Evolutionary conservation across 2,329 filamentous ascomycete genomes (phyloP).

Genomic region (Ophiostoma angusticollis): DNA sequence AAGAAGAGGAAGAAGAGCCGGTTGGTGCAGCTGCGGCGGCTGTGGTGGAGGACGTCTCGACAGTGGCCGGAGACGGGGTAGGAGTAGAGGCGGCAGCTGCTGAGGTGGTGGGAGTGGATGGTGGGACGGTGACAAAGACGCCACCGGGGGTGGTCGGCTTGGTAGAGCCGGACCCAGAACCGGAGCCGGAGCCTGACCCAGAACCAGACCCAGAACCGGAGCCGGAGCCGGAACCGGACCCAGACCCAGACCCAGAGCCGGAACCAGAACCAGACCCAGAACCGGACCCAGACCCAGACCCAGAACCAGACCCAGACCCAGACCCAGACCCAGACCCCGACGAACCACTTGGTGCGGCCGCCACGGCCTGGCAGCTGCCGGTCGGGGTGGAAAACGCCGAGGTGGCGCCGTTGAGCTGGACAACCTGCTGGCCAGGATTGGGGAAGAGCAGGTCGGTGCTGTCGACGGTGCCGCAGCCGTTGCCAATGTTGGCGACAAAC

Average conservation of each 20-base stretch:
- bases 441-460: constrained; percentile 52
- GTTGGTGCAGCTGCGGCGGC: constrained; percentile 2
- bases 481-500: constrained; percentile 57
- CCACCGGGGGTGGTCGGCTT: constrained; percentile 23
- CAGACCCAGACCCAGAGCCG: constrained; percentile 14
- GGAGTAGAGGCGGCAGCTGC: neutral
- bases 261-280: constrained; percentile 19
- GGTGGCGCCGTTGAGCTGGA: constrained; percentile 30
- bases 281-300: constrained; percentile 11
- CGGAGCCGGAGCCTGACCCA: constrained; percentile 4
- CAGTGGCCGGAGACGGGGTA: neutral
- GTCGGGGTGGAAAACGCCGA: constrained; percentile 21
- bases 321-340: constrained; percentile 15
- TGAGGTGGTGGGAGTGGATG: constrained; percentile 5
- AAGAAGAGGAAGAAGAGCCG: constrained; percentile 12
- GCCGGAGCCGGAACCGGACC: constrained; percentile 11
- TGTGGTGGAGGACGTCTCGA: constrained; percentile 10
- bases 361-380: constrained; percentile 17
- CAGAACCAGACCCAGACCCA: constrained; percentile 10
- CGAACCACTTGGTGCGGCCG: constrained; percentile 19
- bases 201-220: no score
- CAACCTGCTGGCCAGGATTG: constrained; percentile 47
- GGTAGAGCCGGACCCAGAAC: constrained; percentile 15
- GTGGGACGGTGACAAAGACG: constrained; percentile 26
- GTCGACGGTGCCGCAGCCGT: constrained; percentile 42